Base-by-base conservation (phyloP, 768 basidiomycete genomes). In the Albatrellus ellisii region DNA sequence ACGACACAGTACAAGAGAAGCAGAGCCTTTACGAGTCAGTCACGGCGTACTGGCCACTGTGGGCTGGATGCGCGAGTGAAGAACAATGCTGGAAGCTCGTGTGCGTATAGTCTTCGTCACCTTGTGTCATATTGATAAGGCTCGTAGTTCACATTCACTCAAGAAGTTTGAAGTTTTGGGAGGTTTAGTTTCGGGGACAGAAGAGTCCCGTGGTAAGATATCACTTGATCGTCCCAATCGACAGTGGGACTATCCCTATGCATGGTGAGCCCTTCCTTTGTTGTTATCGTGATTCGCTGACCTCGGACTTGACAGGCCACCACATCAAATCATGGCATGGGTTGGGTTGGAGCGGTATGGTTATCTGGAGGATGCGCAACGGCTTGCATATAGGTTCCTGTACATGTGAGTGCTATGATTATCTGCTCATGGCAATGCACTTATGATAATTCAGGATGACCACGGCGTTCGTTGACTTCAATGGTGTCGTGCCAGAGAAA, bases 281-380 rank as follows among this genome's bases (percentile, higher is more conserved):
- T 41, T 4, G 31, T 10, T 31, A 31, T 15, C 22, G 24, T 42
- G 36, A 2, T 51, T 24, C 15, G 35, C 11, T 38, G 60, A 29
- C 56, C 17, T 6, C 17, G 21, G 36, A 44, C 12, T n/a, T 40
- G 24, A 46, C 17, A 79, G 79, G 87, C 87, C 87, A n/a, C 87
- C 91, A 37, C 91, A 97, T 60, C 94, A 98, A 61, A 95, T 98
- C 56, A 97, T 98, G 86, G 67, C 83, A 2, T 99, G 94, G 94
- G 90, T 97, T 40, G 94, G 91, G 31, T 69, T 98, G 18, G 90
- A 95, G 52, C 79, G 94, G 41, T 99, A 99, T 56, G 94, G 94
- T 2, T 95, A 90, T 59, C 66, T 85, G 3, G 87, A 94, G 48
- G 91, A 95, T 48, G 87, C 91, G 1, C 89, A 94, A 49, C 73